These are phyloP conservation scores for Amaranthus palmeri DNA, from an alignment of 148 eudicot species.

Conservation along the genomic window DNA sequence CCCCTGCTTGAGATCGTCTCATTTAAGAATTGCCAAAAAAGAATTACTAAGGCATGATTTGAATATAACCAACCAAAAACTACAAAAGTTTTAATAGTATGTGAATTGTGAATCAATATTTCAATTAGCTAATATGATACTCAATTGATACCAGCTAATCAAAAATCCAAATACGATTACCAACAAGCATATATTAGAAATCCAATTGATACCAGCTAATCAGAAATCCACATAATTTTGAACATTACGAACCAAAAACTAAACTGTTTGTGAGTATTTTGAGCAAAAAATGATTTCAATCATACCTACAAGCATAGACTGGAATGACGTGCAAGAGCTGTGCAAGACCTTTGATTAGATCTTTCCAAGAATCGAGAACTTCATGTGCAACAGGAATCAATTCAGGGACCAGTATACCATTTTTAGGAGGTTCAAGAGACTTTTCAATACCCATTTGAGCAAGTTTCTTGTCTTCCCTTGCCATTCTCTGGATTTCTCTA, in stretches of 20 bases:
- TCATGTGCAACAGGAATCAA: constrained; percentile 83
- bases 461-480: constrained; percentile 77
- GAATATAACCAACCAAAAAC: too few relatives aligned
- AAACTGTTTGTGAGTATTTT: not conserved
- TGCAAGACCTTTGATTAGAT: constrained; percentile 71
- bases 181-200: too few relatives aligned
- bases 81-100: too few relatives aligned
- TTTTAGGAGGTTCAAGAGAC: constrained; percentile 79
- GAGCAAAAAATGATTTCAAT: not conserved
- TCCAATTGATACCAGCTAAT: not conserved
- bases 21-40: too few relatives aligned
- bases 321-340: constrained; percentile 85
- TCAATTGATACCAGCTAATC: too few relatives aligned
- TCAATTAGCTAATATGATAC: too few relatives aligned
- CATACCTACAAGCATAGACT: constrained; percentile 86
- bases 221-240: not conserved
- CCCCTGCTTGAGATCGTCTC: too few relatives aligned
- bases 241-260: not conserved
- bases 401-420: constrained; percentile 75
- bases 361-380: constrained; percentile 80
- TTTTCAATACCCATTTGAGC: constrained; percentile 79
- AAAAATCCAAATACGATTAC: too few relatives aligned
- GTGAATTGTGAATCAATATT: too few relatives aligned
- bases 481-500: constrained; percentile 51
- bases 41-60: too few relatives aligned